Percentiles rank a stretch among this genome's conserved stretches.
Evolutionary conservation across 78 protist genomes (phyloP).

Genomic region (Salpingoeca rosetta): DNA sequence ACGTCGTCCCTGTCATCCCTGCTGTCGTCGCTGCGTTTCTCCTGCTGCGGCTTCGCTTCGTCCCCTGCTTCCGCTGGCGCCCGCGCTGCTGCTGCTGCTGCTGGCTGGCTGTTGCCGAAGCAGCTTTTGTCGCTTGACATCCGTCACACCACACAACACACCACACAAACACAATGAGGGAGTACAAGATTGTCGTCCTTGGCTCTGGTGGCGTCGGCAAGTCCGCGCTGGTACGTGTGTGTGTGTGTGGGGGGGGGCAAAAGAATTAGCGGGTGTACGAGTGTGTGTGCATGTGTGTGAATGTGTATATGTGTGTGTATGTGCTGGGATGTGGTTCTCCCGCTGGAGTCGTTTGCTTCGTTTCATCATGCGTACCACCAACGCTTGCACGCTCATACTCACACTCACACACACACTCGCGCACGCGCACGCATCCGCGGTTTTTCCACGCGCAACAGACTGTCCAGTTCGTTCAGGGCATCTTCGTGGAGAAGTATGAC

Average conservation of each 20-base stretch:
- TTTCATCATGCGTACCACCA: not conserved
- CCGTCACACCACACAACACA: not conserved
- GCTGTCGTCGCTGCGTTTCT: not conserved
- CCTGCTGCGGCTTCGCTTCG: not conserved
- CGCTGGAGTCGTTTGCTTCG: not conserved
- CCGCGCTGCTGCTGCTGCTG: not conserved
- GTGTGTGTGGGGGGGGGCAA: too few species aligned
- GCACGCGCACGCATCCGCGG: not conserved
- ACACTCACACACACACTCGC: not conserved
- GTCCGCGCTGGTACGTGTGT: slow-evolving; percentile 23
- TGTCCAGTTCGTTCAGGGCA: slow-evolving; percentile 45
- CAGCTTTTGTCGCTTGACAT: not conserved
- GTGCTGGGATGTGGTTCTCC: not conserved
- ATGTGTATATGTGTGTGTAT: not conserved
- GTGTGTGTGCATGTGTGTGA: not conserved
- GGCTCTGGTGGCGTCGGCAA: slow-evolving; percentile 70
- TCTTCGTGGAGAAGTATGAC: slow-evolving; percentile 70
- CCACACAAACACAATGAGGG: slow-evolving; percentile 10
- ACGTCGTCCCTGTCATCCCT: not conserved
- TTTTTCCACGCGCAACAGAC: slow-evolving; percentile 18
- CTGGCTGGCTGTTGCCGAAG: not conserved
- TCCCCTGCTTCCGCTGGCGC: not conserved
- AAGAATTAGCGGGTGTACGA: not conserved
- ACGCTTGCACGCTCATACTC: not conserved
- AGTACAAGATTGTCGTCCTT: slow-evolving; percentile 50